These are phyloP conservation scores for Dactylellina parvicollis DNA, from an alignment of 2,329 filamentous ascomycete genomes.

Conservation along the genomic window DNA sequence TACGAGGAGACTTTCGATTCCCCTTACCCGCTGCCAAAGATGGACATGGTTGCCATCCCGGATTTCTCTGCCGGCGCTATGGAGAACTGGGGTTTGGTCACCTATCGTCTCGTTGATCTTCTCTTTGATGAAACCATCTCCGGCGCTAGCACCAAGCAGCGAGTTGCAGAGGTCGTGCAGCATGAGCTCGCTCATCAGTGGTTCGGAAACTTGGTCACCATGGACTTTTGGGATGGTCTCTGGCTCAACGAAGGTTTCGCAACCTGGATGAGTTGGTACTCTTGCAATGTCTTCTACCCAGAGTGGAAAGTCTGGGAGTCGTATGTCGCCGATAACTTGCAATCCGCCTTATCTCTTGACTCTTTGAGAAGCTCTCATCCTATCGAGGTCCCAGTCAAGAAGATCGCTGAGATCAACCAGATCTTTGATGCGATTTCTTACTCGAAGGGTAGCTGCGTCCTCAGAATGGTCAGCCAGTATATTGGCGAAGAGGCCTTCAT, in stretches of 20 bases:
- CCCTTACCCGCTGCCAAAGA: conserved; percentile 87
- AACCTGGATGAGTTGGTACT: conserved; percentile 93
- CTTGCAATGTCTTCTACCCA: conserved; percentile 92
- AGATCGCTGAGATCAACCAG: conserved; percentile 94
- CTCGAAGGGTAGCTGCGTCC: conserved; percentile 92
- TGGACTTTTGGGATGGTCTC: conserved; percentile 98
- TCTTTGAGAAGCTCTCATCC: conserved; percentile 94
- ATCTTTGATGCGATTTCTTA: conserved; percentile 99
- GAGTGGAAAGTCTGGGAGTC: conserved; percentile 99
- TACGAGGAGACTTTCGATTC: conserved; percentile 95
- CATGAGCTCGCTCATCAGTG: conserved; percentile 97
- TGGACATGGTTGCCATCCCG: conserved; percentile 96
- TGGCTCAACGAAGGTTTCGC: conserved; percentile 96
- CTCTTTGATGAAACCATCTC: conserved; percentile 91
- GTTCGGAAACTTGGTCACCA: conserved; percentile 97
- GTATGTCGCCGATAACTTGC: conserved; percentile 91
- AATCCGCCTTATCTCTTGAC: conserved; percentile 86
- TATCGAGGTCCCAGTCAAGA: conserved; percentile 94
- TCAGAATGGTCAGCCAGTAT: conserved; percentile 97
- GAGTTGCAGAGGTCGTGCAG: conserved; percentile 93
- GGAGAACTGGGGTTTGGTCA: conserved; percentile 98
- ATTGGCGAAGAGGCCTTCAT: conserved; percentile 92
- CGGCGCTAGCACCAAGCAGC: conserved; percentile 87
- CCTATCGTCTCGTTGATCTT: conserved; percentile 90
- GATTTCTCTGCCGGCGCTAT: conserved; percentile 96